phyloP scores from a whole-genome alignment of 1,284 basidiomycete species.

The Ustilago curta region DNA sequence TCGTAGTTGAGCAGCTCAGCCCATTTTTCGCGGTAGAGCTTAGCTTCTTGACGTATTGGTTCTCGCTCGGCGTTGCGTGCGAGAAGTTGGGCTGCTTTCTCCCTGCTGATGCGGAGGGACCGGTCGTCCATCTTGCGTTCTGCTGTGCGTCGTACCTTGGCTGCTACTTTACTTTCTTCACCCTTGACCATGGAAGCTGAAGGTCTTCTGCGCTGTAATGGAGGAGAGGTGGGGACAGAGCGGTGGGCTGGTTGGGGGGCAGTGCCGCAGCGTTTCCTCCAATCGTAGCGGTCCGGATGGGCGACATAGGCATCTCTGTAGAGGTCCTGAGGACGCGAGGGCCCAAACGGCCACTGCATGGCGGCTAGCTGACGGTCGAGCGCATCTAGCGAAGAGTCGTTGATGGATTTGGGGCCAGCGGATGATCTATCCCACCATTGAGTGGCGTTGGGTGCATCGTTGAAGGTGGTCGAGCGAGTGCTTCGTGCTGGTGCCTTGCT shows the following conservation, averaged over 20 bases:
- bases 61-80: slow-evolving; percentile 34
- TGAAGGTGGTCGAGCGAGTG: neutral
- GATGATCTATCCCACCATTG: slow-evolving; percentile 26
- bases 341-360: slow-evolving; percentile 29
- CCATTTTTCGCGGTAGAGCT: slow-evolving; percentile 52
- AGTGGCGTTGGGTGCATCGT: slow-evolving; percentile 1
- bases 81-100: slow-evolving; percentile 23
- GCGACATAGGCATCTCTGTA: slow-evolving; percentile 48
- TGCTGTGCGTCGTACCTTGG: slow-evolving; percentile 29
- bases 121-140: slow-evolving; percentile 52
- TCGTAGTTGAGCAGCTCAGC: slow-evolving; percentile 49
- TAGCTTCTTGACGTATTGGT: slow-evolving; percentile 30
- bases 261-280: slow-evolving; percentile 30
- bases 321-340: slow-evolving; percentile 36
- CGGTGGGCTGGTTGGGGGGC: neutral
- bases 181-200: slow-evolving; percentile 38
- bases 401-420: neutral
- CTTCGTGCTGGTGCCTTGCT: slow-evolving; percentile 8
- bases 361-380: slow-evolving; percentile 26
- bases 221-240: slow-evolving; percentile 3
- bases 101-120: slow-evolving; percentile 37
- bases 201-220: slow-evolving; percentile 30
- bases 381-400: slow-evolving; percentile 17
- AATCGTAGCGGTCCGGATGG: slow-evolving; percentile 47
- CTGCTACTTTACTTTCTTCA: slow-evolving; percentile 39